Conservation (phyloP, 2,329 filamentous ascomycete genomes). For the Coleophoma eucalyptorum region DNA sequence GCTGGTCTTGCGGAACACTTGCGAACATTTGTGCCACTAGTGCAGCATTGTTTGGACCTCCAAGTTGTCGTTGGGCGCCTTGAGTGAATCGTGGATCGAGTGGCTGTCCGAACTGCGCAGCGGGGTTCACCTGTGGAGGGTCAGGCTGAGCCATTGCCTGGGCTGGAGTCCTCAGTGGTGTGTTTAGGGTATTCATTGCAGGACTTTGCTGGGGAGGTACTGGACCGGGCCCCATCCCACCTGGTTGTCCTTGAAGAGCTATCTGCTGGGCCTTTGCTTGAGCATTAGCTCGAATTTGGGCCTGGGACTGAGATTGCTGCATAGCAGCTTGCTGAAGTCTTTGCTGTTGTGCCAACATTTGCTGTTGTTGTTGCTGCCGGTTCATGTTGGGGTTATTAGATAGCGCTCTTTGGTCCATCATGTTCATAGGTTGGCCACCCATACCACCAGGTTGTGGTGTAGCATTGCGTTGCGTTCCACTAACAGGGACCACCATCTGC, state of each 20-base stretch:
- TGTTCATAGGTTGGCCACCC: conserved; percentile 20
- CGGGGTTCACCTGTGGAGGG: conserved; percentile 36
- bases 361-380: conserved; percentile 19
- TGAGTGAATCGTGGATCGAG: conserved; percentile 52
- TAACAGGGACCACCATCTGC: conserved; percentile 27
- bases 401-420: conserved; percentile 20
- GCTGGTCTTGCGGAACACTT: conserved; percentile 43
- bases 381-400: conserved; percentile 20
- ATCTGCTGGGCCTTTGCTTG: conserved; percentile 43
- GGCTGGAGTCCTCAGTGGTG: conserved; percentile 38
- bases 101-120: conserved; percentile 44
- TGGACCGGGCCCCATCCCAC: conserved; percentile 43
- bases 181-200: conserved; percentile 53
- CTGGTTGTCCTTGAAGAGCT: conserved; percentile 47
- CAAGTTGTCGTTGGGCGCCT: conserved; percentile 39
- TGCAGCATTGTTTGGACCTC: conserved; percentile 29
- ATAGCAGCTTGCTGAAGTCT: conserved; percentile 15
- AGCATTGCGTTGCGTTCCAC: conserved; percentile 21
- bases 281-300: conserved; percentile 20
- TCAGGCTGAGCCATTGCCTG: conserved; percentile 23
- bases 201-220: conserved; percentile 54
- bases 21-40: conserved; percentile 33
- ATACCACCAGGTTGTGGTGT: conserved; percentile 27
- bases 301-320: conserved; percentile 20
- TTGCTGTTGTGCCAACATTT: conserved; percentile 17